Percentiles rank a stretch among this genome's conserved stretches.
Evolutionary conservation across 805 yeast species (phyloP).

Genomic region (Barnettozyma sp.): DNA sequence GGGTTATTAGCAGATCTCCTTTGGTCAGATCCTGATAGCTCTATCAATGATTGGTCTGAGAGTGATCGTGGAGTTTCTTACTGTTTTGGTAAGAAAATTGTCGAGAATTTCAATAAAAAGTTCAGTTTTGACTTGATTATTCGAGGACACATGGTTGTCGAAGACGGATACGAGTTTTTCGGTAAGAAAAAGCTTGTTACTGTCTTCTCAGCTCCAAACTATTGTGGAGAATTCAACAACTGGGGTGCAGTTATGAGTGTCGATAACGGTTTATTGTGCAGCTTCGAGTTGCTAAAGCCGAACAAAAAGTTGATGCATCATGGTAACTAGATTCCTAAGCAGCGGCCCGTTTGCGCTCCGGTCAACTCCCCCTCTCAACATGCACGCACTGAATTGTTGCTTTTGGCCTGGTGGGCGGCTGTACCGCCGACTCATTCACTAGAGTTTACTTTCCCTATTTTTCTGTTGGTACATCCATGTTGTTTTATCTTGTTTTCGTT

Average conservation of each 20-base stretch:
- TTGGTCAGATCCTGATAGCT: constrained; percentile 77
- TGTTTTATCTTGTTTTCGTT: not conserved
- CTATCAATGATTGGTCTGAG: constrained; percentile 59
- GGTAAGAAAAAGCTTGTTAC: constrained; percentile 69
- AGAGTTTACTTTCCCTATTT: not conserved
- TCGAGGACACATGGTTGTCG: constrained; percentile 86
- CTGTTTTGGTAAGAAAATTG: constrained; percentile 67
- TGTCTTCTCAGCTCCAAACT: constrained; percentile 76
- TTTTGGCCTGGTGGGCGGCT: no score
- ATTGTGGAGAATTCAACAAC: constrained; percentile 55
- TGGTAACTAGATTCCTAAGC: not conserved
- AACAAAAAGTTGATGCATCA: constrained; percentile 16
- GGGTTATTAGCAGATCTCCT: constrained; percentile 72
- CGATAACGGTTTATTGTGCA: constrained; percentile 82
- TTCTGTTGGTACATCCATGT: no score
- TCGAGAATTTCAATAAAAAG: constrained; percentile 56
- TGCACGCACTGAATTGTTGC: no score
- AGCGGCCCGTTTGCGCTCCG: no score
- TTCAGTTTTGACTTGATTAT: constrained; percentile 73
- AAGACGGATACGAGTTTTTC: constrained; percentile 82
- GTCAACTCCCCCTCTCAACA: no score
- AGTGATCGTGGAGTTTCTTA: constrained; percentile 82
- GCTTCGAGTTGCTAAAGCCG: constrained; percentile 91
- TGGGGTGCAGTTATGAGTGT: constrained; percentile 99
- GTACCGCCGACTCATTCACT: no score